Base-by-base conservation (phyloP, 352 stramenopile species). In the Globisporangium apiculatum region DNA sequence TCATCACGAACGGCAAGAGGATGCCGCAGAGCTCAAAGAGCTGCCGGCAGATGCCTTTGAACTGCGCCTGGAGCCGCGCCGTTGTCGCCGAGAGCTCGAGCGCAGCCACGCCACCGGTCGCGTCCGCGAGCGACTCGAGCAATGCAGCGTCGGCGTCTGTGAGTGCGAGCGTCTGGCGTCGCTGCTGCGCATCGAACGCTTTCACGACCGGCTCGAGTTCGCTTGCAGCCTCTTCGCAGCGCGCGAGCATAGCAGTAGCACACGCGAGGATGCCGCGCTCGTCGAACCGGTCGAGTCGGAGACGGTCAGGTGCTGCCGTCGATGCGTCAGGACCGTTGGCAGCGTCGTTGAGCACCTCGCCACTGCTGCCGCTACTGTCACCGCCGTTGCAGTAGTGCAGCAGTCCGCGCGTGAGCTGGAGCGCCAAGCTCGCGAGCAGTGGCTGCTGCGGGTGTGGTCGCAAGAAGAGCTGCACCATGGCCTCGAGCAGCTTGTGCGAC, bases 1-100 rank as follows among this genome's bases (percentile, higher is more conserved):
- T 79, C 48, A 68, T 66, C n/a, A 76, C 69, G 42, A 83, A 81
- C 15, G 74, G 74, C 38, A 68, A 51, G 2, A 83, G 50, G 18
- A 72, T 58, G 14, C 68, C 67, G 36, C 69, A 68, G 8, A 79
- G 38, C 12, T 82, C 65, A 45, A 66, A 71, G n/a, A 76, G 37
- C 55, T 60, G 53, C 8, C 61, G 53, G 38, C 69, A 76, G n/a
- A 79, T 63, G 0, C 31, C 40, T 40, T 79, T 79, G 55, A 66
- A 80, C 17, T 60, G 47, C 9, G 55, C 57, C 11, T 68, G 57
- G 45, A 47, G 66, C 37, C 57, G 59, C 10, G 53, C 50, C 3
- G 58, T 61, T 7, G 49, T 41, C 15, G 42, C 61, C 12, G 53
- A 62, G 38, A 69, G 59, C n/a, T 67, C 48, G 7, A 78, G 68